Evolutionary conservation across 148 eudicot genomes (phyloP).

Genomic region (Rhododendron simsii): DNA sequence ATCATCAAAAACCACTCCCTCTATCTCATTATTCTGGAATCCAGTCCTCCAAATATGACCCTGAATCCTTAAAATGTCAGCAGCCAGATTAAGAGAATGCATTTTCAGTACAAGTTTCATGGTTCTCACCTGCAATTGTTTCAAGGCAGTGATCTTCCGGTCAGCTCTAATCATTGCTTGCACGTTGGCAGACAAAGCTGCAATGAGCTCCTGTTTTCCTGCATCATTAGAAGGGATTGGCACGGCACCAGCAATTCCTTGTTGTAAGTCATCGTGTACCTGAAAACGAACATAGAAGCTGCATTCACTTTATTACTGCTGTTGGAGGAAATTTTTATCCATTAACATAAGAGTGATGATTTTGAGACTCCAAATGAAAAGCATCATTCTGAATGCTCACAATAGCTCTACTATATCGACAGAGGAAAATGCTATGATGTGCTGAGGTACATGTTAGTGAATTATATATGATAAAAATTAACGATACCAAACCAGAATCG

Average conservation of each 20-base stretch:
- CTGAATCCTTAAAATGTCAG: conserved; percentile 30
- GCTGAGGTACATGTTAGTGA: background rate
- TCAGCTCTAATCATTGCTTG: conserved; percentile 93
- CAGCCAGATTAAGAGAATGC: background rate
- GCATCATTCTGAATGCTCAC: background rate
- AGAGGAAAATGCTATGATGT: background rate
- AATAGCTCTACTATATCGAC: background rate
- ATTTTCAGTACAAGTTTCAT: background rate
- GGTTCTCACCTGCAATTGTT: conserved; percentile 75
- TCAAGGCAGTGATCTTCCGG: conserved; percentile 87
- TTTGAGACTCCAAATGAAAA: background rate
- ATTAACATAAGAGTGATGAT: background rate
- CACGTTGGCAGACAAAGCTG: conserved; percentile 84
- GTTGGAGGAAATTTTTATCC: background rate
- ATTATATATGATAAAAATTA: background rate
- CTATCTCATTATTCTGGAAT: conserved; percentile 61
- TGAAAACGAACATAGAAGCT: conserved; percentile 22
- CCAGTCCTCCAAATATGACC: conserved; percentile 98
- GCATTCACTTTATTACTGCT: background rate
- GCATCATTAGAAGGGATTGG: conserved; percentile 60
- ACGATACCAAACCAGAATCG: background rate
- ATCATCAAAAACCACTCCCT: conserved; percentile 79
- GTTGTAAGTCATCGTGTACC: conserved; percentile 69
- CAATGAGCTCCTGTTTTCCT: conserved; percentile 68
- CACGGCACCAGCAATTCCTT: conserved; percentile 65